Percentiles rank a stretch among this genome's conserved stretches.
phyloP scores from a whole-genome alignment of 1,284 basidiomycete species.

The Cutaneotrichosporon sp. region DNA sequence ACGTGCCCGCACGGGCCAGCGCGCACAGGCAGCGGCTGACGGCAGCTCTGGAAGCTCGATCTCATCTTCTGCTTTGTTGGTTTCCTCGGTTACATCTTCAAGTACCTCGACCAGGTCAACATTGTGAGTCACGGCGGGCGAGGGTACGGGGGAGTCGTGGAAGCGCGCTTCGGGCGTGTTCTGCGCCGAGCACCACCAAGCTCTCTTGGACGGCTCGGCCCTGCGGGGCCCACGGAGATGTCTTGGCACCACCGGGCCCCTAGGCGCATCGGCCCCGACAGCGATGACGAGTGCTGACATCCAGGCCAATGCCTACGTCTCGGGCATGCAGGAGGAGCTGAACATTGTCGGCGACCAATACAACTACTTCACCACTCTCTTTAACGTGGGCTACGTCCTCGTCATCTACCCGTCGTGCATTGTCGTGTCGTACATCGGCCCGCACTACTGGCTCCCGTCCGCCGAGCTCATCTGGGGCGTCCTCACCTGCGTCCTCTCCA shows the following conservation, averaged over 20 bases:
- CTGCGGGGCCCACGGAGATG: background rate
- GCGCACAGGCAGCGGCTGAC: background rate
- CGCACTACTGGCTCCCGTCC: conserved; percentile 16
- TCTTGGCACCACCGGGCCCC: background rate
- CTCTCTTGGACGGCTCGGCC: background rate
- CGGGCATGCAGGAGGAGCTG: conserved; percentile 31
- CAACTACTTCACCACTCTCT: conserved; percentile 23
- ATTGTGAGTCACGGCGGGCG: conserved; percentile 5
- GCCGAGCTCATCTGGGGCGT: conserved; percentile 21
- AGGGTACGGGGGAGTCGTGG: too few species aligned
- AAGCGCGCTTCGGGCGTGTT: too few species aligned
- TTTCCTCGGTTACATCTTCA: conserved; percentile 22
- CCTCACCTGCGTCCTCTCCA: conserved; percentile 17
- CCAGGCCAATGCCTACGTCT: conserved; percentile 35
- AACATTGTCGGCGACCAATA: conserved; percentile 39
- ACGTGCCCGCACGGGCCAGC: too few species aligned
- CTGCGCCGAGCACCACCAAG: too few species aligned
- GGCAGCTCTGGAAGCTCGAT: conserved; percentile 22
- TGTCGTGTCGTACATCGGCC: conserved; percentile 16
- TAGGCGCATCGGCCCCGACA: background rate
- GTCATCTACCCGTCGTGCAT: conserved; percentile 16
- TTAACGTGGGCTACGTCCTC: conserved; percentile 23
- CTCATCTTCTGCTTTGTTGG: conserved; percentile 18
- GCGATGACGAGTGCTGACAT: background rate
- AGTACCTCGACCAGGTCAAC: conserved; percentile 33